Conservation (phyloP, 1,139 yeast species). For the Lodderomyces parapsilosis region DNA sequence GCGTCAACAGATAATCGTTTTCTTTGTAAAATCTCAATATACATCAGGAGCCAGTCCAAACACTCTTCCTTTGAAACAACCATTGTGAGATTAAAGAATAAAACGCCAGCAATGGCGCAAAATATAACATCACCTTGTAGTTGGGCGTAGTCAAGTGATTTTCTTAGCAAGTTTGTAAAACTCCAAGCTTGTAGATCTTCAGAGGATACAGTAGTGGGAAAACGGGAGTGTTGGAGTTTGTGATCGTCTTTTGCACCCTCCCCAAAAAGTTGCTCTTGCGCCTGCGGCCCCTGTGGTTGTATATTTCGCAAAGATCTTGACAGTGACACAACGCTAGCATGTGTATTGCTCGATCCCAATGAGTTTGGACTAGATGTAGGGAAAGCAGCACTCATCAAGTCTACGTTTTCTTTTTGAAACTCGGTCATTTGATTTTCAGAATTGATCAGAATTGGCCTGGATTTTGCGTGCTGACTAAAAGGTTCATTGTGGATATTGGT, state of each 20-base stretch:
- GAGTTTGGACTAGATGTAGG: conserved; percentile 12
- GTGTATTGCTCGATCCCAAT: conserved; percentile 5
- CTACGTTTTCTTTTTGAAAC: conserved; percentile 38
- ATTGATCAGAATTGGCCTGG: conserved; percentile 7
- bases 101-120: conserved; percentile 57
- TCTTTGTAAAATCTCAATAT: conserved; percentile 56
- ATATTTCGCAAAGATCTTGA: conserved; percentile 6
- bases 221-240: conserved; percentile 18
- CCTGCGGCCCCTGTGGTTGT: background rate
- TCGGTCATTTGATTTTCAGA: conserved; percentile 19
- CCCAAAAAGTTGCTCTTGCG: too few species aligned
- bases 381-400: conserved; percentile 35
- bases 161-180: conserved; percentile 28
- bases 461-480: conserved; percentile 8
- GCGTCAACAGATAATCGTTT: conserved; percentile 56
- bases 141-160: conserved; percentile 54
- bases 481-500: conserved; percentile 11
- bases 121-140: conserved; percentile 66
- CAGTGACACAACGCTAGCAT: conserved; percentile 9
- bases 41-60: conserved; percentile 57
- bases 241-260: too few species aligned
- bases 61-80: conserved; percentile 17
- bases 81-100: conserved; percentile 45
- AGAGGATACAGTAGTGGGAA: conserved; percentile 18
- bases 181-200: conserved; percentile 34